A percentile compares a stretch with the other conserved stretches of the same genome.
Conservation (phyloP, 345 rosid species). For the Conringia planisiliqua region DNA sequence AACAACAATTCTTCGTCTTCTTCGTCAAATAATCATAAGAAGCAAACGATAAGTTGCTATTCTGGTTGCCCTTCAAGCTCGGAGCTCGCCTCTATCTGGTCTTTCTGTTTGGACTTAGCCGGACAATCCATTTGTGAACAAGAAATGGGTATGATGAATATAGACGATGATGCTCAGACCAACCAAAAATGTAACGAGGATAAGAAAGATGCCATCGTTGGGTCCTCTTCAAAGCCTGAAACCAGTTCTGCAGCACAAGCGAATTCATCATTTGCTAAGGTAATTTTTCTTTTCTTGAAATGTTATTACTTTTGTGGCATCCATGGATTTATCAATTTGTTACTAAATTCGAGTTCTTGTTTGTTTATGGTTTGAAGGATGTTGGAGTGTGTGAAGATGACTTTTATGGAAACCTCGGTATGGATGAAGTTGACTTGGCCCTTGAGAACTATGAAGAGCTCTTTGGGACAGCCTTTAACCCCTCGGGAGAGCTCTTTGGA, state of each 20-base stretch:
- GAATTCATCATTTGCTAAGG: slow-evolving; percentile 53
- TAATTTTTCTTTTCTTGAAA: slow-evolving; percentile 4
- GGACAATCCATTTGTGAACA: slow-evolving; percentile 68
- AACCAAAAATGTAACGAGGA: slow-evolving; percentile 38
- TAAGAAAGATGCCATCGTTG: slow-evolving; percentile 35
- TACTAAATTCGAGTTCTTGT: slow-evolving; percentile 8
- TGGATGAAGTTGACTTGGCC: slow-evolving; percentile 87
- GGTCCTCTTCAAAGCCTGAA: slow-evolving; percentile 30
- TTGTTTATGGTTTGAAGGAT: slow-evolving; percentile 17
- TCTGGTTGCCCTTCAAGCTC: slow-evolving; percentile 91
- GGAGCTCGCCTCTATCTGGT: slow-evolving; percentile 89
- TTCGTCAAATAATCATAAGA: slow-evolving; percentile 53
- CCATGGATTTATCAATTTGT: background rate
- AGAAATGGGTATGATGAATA: slow-evolving; percentile 86
- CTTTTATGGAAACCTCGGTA: slow-evolving; percentile 62
- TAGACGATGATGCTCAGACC: slow-evolving; percentile 45
- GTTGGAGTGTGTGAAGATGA: slow-evolving; percentile 45
- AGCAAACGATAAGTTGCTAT: slow-evolving; percentile 74
- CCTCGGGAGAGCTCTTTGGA: slow-evolving; percentile 74
- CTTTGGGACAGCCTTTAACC: slow-evolving; percentile 74
- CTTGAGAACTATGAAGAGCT: slow-evolving; percentile 95
- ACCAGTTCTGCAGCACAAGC: slow-evolving; percentile 37
- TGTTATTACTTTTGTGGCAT: background rate
- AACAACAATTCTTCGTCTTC: slow-evolving; percentile 21
- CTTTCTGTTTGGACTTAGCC: slow-evolving; percentile 51